Percentiles rank a stretch among this genome's conserved stretches.
Conservation (phyloP, 352 stramenopile species). For the Pythium dissimile region DNA sequence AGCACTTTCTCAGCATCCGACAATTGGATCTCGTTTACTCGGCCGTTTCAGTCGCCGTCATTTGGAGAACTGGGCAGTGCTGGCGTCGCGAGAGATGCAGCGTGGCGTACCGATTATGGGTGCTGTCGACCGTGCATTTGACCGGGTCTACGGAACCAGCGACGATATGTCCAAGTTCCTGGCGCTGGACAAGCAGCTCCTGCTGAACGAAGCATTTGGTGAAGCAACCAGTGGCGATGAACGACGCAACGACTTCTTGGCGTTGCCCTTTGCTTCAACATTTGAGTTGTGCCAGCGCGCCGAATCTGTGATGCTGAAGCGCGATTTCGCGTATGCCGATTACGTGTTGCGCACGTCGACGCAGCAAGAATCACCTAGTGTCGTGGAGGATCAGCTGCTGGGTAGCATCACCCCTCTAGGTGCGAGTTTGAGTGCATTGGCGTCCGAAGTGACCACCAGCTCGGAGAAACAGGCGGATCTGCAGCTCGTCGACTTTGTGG, state of each 20-base stretch:
- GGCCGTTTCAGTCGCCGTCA: constrained; percentile 63
- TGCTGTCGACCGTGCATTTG: constrained; percentile 39
- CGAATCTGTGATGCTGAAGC: constrained; percentile 46
- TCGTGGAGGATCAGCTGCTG: constrained; percentile 19
- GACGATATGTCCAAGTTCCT: constrained; percentile 36
- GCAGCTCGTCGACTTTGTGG: constrained; percentile 19
- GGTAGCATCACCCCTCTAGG: neutral
- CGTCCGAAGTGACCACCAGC: neutral
- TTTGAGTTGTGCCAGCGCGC: constrained; percentile 57
- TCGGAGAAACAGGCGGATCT: constrained; percentile 3
- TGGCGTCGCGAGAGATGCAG: constrained; percentile 61
- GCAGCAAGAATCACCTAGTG: neutral
- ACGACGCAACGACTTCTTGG: constrained; percentile 1
- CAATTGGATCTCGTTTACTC: constrained; percentile 19
- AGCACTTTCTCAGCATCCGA: constrained; percentile 24
- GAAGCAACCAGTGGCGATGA: constrained; percentile 7
- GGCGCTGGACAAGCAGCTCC: constrained; percentile 34
- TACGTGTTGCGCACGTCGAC: constrained; percentile 35
- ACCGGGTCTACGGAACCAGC: constrained; percentile 49
- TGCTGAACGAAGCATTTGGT: constrained; percentile 35
- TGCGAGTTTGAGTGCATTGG: neutral
- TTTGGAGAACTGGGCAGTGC: constrained; percentile 72
- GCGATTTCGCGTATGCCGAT: constrained; percentile 62
- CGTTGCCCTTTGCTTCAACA: constrained; percentile 30
- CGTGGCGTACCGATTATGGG: constrained; percentile 23